These are phyloP conservation scores for Seiridium cupressi DNA, from an alignment of 2,329 filamentous ascomycete genomes.

Conservation along the genomic window DNA sequence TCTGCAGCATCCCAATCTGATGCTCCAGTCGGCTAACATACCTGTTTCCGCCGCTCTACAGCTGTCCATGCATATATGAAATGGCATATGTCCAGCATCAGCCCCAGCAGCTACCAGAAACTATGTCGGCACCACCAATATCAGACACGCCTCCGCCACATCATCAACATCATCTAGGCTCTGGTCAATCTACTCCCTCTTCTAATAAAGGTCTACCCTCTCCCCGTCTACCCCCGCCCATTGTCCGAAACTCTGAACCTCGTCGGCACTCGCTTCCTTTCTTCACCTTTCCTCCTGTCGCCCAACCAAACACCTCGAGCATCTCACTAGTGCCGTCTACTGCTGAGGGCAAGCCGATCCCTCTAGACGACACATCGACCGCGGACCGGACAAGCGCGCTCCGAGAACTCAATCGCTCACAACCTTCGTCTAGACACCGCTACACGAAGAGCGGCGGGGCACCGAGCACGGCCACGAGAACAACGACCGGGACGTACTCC, in stretches of 20 bases:
- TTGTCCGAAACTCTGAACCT: slow-evolving; percentile 18
- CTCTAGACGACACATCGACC: slow-evolving; percentile 54
- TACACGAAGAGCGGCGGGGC: slow-evolving; percentile 56
- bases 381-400: slow-evolving; percentile 59
- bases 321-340: slow-evolving; percentile 53
- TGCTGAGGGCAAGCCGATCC: slow-evolving; percentile 55
- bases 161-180: slow-evolving; percentile 3
- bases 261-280: slow-evolving; percentile 41
- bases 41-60: slow-evolving; percentile 9
- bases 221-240: slow-evolving; percentile 13
- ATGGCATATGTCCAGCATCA: slow-evolving; percentile 11
- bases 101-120: slow-evolving; percentile 10
- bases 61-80: slow-evolving; percentile 16
- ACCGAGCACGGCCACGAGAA: slow-evolving; percentile 39
- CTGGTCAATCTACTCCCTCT: slow-evolving; percentile 14
- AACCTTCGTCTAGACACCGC: slow-evolving; percentile 51
- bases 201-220: slow-evolving; percentile 3
- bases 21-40: neutral
- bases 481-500: slow-evolving; percentile 49
- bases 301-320: slow-evolving; percentile 48
- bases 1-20: slow-evolving; percentile 2
- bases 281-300: slow-evolving; percentile 43
- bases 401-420: slow-evolving; percentile 57
- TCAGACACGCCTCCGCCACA: slow-evolving; percentile 10
- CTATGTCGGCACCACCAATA: slow-evolving; percentile 4